Evolutionary conservation across 2,329 filamentous ascomycete species (phyloP).

Genomic region (Westerdykella sp.): DNA sequence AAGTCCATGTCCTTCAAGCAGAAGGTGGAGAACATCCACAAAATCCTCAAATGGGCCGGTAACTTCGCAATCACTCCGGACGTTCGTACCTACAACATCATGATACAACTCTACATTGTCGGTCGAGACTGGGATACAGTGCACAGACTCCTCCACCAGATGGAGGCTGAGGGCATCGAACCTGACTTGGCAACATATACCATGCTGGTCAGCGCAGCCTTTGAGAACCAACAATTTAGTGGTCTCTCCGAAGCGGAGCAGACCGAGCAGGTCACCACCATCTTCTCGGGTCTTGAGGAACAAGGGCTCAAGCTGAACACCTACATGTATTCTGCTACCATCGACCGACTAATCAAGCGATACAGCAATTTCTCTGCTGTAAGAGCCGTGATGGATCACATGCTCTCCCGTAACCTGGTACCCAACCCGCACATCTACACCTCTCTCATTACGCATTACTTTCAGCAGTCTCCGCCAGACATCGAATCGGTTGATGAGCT

Average conservation of each 20-base stretch:
- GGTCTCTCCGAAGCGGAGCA: constrained; percentile 46
- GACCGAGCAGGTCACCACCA: constrained; percentile 44
- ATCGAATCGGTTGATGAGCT: constrained; percentile 55
- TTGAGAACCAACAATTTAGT: constrained; percentile 46
- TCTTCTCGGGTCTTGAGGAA: constrained; percentile 52
- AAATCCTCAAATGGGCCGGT: constrained; percentile 39
- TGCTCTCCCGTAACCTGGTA: constrained; percentile 49
- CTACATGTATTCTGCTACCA: constrained; percentile 62
- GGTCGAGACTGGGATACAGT: constrained; percentile 46
- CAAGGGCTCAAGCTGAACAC: constrained; percentile 55
- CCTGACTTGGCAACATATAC: constrained; percentile 67
- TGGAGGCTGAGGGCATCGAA: constrained; percentile 51
- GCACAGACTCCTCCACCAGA: constrained; percentile 50
- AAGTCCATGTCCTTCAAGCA: constrained; percentile 38
- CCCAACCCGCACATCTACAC: constrained; percentile 65
- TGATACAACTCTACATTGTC: constrained; percentile 57
- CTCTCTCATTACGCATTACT: constrained; percentile 63
- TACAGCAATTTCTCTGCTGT: constrained; percentile 47
- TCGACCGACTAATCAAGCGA: constrained; percentile 55
- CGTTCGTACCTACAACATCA: constrained; percentile 56
- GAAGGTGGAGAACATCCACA: constrained; percentile 31
- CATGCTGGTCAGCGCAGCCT: constrained; percentile 58
- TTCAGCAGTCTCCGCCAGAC: constrained; percentile 53
- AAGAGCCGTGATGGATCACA: constrained; percentile 56
- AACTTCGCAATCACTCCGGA: constrained; percentile 44